Evolutionary conservation across 2,329 filamentous ascomycete genomes (phyloP).

Genomic region (Colletotrichum sp.): DNA sequence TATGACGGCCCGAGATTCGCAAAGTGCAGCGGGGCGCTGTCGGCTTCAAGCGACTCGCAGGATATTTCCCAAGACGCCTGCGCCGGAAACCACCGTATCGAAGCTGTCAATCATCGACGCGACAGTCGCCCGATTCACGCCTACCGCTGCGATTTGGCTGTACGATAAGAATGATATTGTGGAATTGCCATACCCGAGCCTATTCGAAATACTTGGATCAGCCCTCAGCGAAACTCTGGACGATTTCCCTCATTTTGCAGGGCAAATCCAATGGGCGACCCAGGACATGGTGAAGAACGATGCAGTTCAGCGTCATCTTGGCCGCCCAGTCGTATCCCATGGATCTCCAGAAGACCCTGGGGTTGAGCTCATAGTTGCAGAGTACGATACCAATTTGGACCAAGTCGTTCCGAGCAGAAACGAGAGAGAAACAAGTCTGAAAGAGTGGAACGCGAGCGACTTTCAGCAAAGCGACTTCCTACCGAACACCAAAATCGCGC

Average conservation of each 20-base stretch:
- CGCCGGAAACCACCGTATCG: not conserved
- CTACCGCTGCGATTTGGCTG: constrained; percentile 49
- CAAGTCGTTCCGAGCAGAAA: constrained; percentile 33
- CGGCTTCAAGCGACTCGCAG: not conserved
- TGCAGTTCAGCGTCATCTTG: constrained; percentile 32
- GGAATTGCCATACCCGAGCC: not conserved
- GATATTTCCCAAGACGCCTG: not conserved
- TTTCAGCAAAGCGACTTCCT: constrained; percentile 39
- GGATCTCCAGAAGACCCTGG: constrained; percentile 43
- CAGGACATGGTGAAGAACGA: constrained; percentile 23
- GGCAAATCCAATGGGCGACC: constrained; percentile 42
- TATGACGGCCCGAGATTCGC: not conserved
- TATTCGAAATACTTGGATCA: not conserved
- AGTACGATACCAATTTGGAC: constrained; percentile 29
- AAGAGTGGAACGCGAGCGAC: constrained; percentile 37
- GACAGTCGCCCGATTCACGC: constrained; percentile 42
- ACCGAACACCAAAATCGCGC: constrained; percentile 35
- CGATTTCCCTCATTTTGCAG: constrained; percentile 46
- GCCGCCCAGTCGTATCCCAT: constrained; percentile 39
- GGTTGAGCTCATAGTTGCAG: constrained; percentile 40
- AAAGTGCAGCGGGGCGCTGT: not conserved
- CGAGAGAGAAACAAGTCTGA: constrained; percentile 14
- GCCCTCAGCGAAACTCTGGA: constrained; percentile 39
- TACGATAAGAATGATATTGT: constrained; percentile 33
- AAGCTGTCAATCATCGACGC: constrained; percentile 47